Percentiles rank a stretch among this genome's conserved stretches.
These are phyloP conservation scores for Garcia nutans DNA, from an alignment of 345 rosid species.

Conservation along the genomic window DNA sequence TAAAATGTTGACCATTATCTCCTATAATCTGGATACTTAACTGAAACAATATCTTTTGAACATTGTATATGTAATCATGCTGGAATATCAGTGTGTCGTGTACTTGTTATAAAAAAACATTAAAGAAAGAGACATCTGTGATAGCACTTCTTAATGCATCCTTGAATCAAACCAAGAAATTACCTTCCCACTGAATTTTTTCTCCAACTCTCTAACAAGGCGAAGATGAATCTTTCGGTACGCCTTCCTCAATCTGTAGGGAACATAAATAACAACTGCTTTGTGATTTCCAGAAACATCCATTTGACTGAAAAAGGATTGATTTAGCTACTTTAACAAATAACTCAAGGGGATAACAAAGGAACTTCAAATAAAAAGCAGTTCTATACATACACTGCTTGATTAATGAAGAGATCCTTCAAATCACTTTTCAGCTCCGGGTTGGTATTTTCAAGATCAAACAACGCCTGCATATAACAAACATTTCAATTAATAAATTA, in stretches of 20 bases:
- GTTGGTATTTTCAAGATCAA: slow-evolving; percentile 82
- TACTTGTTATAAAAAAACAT: no score
- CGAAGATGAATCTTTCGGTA: slow-evolving; percentile 82
- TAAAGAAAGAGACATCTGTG: no score
- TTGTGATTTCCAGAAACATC: slow-evolving; percentile 70
- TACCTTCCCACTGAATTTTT: slow-evolving; percentile 94
- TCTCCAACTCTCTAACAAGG: slow-evolving; percentile 88
- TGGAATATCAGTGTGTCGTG: no score
- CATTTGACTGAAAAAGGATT: slow-evolving; percentile 52
- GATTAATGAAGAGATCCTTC: slow-evolving; percentile 77
- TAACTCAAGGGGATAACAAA: background rate
- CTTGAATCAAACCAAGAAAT: no score
- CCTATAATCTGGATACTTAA: no score
- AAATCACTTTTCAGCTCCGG: slow-evolving; percentile 77
- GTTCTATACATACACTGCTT: slow-evolving; percentile 52
- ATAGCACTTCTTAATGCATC: no score
- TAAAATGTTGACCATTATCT: no score
- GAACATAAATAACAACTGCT: slow-evolving; percentile 78
- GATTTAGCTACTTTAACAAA: background rate
- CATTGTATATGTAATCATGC: no score
- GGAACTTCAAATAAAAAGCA: background rate
- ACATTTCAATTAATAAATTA: background rate
- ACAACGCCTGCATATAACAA: slow-evolving; percentile 51
- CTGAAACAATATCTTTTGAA: no score
- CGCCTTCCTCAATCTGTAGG: slow-evolving; percentile 80